These are phyloP conservation scores for Mucor lusitanicus DNA, from an alignment of 371 early-diverging fungal genomes.

Conservation along the genomic window DNA sequence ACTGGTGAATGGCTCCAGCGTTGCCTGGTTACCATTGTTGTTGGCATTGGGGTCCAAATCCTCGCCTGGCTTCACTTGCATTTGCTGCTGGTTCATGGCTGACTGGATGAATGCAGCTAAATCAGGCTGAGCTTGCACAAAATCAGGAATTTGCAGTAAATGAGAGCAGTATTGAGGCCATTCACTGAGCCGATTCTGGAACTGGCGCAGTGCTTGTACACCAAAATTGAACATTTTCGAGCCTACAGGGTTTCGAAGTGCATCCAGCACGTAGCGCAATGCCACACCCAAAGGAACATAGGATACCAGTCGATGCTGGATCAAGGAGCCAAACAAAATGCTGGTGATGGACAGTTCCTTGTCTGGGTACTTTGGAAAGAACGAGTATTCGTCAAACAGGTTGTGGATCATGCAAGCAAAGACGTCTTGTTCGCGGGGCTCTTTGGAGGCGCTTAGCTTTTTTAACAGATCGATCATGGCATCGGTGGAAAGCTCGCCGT, in stretches of 20 bases:
- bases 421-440: conserved; percentile 69
- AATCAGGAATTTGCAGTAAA: conserved; percentile 75
- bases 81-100: neutral
- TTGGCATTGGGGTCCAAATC: conserved; percentile 1
- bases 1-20: conserved; percentile 21
- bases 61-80: neutral
- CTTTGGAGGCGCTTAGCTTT: conserved; percentile 65
- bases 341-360: conserved; percentile 87
- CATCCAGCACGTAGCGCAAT: conserved; percentile 81
- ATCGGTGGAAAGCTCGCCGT: conserved; percentile 68
- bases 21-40: neutral
- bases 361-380: conserved; percentile 92
- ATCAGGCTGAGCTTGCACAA: conserved; percentile 76
- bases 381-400: conserved; percentile 92
- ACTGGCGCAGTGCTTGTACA: conserved; percentile 79
- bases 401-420: conserved; percentile 83
- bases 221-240: conserved; percentile 91
- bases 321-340: conserved; percentile 84
- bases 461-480: conserved; percentile 76
- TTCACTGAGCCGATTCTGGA: conserved; percentile 78
- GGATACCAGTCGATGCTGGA: conserved; percentile 84
- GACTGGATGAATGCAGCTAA: neutral
- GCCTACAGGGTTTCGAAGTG: conserved; percentile 75
- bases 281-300: conserved; percentile 74
- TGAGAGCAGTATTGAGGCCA: conserved; percentile 89